Percentiles rank a stretch among this genome's conserved stretches.
These are phyloP conservation scores for Talaromyces sp. DNA, from an alignment of 2,329 filamentous ascomycete genomes.

Conservation along the genomic window DNA sequence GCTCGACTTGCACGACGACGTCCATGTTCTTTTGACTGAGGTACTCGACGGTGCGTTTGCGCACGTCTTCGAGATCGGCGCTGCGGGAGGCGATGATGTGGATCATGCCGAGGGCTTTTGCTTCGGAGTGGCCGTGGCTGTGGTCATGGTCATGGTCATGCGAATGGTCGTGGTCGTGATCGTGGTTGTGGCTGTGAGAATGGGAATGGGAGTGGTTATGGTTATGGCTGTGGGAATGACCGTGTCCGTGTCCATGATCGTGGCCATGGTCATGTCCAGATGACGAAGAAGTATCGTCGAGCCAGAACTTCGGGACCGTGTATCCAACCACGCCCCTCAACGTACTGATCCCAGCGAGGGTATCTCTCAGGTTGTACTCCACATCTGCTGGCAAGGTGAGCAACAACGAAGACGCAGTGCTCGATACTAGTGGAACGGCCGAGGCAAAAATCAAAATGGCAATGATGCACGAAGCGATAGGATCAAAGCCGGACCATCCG, in stretches of 20 bases:
- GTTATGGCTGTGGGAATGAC: constrained; percentile 19
- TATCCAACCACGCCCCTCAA: constrained; percentile 83
- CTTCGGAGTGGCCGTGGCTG: constrained; percentile 17
- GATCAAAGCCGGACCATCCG: constrained; percentile 92
- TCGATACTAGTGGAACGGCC: constrained; percentile 79
- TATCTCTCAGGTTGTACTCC: constrained; percentile 84
- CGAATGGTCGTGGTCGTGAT: constrained; percentile 17
- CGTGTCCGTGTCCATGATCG: constrained; percentile 22
- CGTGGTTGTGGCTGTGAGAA: constrained; percentile 23
- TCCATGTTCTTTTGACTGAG: constrained; percentile 69
- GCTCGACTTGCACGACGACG: constrained; percentile 80
- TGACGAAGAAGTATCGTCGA: constrained; percentile 60
- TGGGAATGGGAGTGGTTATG: constrained; percentile 22
- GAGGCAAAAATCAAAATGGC: constrained; percentile 90
- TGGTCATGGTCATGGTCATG: constrained; percentile 1
- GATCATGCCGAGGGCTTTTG: constrained; percentile 65
- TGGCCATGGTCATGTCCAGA: constrained; percentile 23
- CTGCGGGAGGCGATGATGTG: constrained; percentile 45
- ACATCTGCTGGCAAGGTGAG: constrained; percentile 77
- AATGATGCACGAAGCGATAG: constrained; percentile 87
- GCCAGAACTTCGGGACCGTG: constrained; percentile 84
- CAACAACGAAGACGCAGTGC: constrained; percentile 75
- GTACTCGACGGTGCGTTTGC: constrained; percentile 69
- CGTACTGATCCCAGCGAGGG: constrained; percentile 74
- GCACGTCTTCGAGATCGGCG: constrained; percentile 75